Base-by-base conservation (phyloP, 1,284 basidiomycete genomes). In the Boletus mariae region DNA sequence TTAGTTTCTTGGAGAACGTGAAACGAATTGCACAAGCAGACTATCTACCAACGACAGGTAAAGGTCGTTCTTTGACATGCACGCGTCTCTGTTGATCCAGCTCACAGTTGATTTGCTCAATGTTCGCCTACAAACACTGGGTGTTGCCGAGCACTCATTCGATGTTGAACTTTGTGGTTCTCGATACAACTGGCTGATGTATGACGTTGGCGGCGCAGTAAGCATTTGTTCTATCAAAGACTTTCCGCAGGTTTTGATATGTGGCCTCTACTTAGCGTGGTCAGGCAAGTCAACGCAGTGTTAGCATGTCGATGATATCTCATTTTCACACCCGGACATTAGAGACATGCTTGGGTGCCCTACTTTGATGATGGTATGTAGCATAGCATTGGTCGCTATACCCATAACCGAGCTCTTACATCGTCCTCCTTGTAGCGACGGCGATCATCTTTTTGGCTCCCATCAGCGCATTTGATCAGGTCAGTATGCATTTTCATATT, bases 391-490 rank as follows among this genome's bases (percentile, higher is more conserved):
- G 26, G 45, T 56, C 15, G 52, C 47, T 38, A 47, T 47, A 12
- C 54, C 49, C 46, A 12, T 56, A 35, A 57, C 53, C 44, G 51
- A 50, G 26, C 13, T 15, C 57, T 65, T 42, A 59, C 48, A 28
- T 17, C 7, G 29, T 57, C 51, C 32, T 45, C 15, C 52, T 53
- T 53, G 50, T 61, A 86, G 84, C 85, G 7, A 85, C 82, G 47
- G 85, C 85, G 23, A 83, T 87, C 62, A 87, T 88, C 63, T 88
- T 87, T 65, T 71, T 87, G 49, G 88, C 87, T 49, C 89, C 88
- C 35, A 85, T 91, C 60, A 88, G 86, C 61, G 88, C 89, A 41
- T 91, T 87, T 64, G 88, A 91, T 74, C 87, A 89, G 80, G 87
- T 44, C 17, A 29, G 26, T 83, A 61, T 59, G 71, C 55, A 4